phyloP scores from a whole-genome alignment of 1,139 yeast species.

The Suhomyces bolitotheri region DNA sequence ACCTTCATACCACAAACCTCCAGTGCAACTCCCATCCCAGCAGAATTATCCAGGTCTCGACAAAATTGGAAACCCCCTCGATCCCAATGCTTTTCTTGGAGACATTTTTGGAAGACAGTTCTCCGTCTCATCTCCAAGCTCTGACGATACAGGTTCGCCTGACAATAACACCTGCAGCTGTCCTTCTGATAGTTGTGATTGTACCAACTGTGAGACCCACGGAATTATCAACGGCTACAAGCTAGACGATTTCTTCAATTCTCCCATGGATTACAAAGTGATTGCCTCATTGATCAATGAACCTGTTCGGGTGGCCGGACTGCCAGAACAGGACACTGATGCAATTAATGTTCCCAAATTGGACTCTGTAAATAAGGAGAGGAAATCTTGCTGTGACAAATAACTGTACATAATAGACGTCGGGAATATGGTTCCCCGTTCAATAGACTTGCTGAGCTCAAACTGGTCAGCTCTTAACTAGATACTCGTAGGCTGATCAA shows the following conservation, averaged over 20 bases:
- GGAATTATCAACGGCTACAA: conserved; percentile 54
- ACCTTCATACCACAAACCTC: conserved; percentile 1
- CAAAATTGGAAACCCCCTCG: not conserved
- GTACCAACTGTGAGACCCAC: conserved; percentile 55
- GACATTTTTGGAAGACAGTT: conserved; percentile 8
- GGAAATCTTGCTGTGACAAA: not conserved
- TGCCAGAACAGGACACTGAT: not conserved
- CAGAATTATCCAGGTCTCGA: not conserved
- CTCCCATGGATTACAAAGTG: conserved; percentile 8
- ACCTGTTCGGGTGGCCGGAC: not conserved
- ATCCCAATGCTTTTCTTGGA: conserved; percentile 4
- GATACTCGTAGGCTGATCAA: too few relatives aligned
- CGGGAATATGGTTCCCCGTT: too few relatives aligned
- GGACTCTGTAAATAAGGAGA: not conserved
- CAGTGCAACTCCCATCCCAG: conserved; percentile 4
- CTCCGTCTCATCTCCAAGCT: conserved; percentile 2
- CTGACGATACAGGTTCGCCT: conserved; percentile 18
- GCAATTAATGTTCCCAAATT: not conserved
- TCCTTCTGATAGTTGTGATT: conserved; percentile 47
- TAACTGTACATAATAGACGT: not conserved
- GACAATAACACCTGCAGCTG: conserved; percentile 38
- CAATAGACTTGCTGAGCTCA: too few relatives aligned
- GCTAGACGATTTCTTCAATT: conserved; percentile 35
- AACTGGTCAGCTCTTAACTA: too few relatives aligned
- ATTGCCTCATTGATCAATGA: conserved; percentile 7